Base-by-base conservation (phyloP, 495 filamentous ascomycete species). In the Penicillium odoratum region DNA sequence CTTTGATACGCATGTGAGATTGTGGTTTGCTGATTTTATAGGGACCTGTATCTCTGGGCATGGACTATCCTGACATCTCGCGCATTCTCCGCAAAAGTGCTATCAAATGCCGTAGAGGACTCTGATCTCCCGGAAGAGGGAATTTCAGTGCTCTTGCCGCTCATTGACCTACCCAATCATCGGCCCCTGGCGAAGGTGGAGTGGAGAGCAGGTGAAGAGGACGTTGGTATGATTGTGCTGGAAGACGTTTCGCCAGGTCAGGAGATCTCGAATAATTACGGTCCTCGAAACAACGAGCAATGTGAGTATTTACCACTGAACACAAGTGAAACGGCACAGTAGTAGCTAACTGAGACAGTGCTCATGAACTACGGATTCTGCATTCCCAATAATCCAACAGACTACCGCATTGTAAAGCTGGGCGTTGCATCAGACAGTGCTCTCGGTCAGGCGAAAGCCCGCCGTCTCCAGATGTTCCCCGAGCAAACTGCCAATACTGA, bases 361-460 rank as follows among this genome's bases (percentile, higher is more conserved):
- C 74, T 89, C 50, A 75, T 88, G 71, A 87, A 86, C 44, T 89
- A 89, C 48, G 87, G 87, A 4, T 89, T 89, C 66, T 82, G 81
- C 55, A 72, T 87, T 9, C 60, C 70, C 3, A 69, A 79, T n/a
- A 89, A 87, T 57, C 75, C 79, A 44, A 73, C 73, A 62, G 78
- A 87, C 70, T 79, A 81, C 53, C 80, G 78, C 44, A 74, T 74
- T 49, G 68, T 83, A 38, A 74, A 72, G 47, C 63, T 83, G 29
- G 69, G 72, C 1, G 73, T 75, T 47, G 69, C 73, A 21, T 60
- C 70, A 11, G 75, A 73, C 26, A 78, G 76, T 48, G 73, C 75
- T n/a, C 66, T 80, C 1, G 62, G 70, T 34, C 43, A 69, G 26
- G 75, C 72, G 25, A 75, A 72, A 51, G 59, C 59, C 7, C 68